These are phyloP conservation scores for Sisymbrium altissimum DNA, from an alignment of 345 rosid genomes.

Conservation along the genomic window DNA sequence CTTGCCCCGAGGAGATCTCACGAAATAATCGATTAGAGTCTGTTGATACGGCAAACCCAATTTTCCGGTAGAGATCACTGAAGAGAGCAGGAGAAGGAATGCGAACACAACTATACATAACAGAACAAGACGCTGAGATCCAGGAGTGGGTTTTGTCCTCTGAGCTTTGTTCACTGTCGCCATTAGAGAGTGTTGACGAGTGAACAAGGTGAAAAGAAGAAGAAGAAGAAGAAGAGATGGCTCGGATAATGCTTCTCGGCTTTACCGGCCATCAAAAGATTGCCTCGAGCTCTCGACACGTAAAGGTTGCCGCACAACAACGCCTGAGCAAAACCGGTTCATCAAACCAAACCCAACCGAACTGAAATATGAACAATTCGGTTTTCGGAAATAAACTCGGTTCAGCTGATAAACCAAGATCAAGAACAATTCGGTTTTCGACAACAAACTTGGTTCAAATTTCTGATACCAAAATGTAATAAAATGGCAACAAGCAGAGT, in stretches of 20 bases:
- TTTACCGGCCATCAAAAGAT: constrained; percentile 8
- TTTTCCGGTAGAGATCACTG: constrained; percentile 54
- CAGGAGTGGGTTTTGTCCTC: constrained; percentile 40
- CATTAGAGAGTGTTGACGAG: constrained; percentile 35
- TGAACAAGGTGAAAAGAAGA: not conserved
- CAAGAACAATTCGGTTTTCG: too few relatives aligned
- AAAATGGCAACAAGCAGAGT: not conserved
- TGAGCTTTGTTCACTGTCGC: constrained; percentile 51
- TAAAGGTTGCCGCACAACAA: constrained; percentile 23
- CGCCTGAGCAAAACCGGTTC: constrained; percentile 25
- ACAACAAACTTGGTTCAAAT: too few relatives aligned
- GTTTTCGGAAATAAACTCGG: not conserved
- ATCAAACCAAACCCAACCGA: not conserved
- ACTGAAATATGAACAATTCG: not conserved
- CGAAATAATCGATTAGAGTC: constrained; percentile 33
- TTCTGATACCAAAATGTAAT: not conserved
- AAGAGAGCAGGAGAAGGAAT: constrained; percentile 45
- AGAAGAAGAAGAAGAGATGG: not conserved
- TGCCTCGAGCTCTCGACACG: constrained; percentile 27
- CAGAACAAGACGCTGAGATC: constrained; percentile 43
- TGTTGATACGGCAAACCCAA: constrained; percentile 39
- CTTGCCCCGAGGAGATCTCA: constrained; percentile 27
- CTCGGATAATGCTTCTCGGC: not conserved
- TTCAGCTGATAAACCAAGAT: not conserved
- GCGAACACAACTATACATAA: constrained; percentile 44